Evolutionary conservation across 2,329 filamentous ascomycete species (phyloP).

Genomic region (Leptodontidium sp.): DNA sequence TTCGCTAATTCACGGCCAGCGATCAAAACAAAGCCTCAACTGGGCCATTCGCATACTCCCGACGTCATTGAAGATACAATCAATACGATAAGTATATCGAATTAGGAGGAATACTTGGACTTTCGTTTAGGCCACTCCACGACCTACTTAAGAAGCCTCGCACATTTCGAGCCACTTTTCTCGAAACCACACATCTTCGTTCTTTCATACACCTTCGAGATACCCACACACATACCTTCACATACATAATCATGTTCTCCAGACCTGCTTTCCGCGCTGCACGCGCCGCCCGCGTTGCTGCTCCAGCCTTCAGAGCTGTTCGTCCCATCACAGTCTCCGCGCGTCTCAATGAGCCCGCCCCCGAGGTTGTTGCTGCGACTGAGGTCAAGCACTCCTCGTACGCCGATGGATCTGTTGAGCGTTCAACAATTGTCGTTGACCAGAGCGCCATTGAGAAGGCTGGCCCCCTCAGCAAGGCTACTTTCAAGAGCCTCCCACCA

Average conservation of each 20-base stretch:
- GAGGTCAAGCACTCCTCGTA: constrained; percentile 41
- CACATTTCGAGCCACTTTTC: constrained; percentile 7
- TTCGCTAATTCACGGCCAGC: constrained; percentile 5
- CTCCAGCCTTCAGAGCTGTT: constrained; percentile 32
- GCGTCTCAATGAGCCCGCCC: constrained; percentile 34
- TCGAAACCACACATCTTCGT: constrained; percentile 8
- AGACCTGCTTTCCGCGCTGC: constrained; percentile 35
- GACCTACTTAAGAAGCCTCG: neutral
- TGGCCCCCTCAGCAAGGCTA: constrained; percentile 59
- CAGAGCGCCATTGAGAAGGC: constrained; percentile 36
- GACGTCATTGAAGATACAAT: constrained; percentile 7
- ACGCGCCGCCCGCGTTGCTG: constrained; percentile 24
- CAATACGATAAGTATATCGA: neutral
- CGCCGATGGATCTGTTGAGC: constrained; percentile 35
- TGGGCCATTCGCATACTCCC: neutral
- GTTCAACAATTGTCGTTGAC: constrained; percentile 41
- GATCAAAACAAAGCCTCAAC: constrained; percentile 1
- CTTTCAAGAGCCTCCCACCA: constrained; percentile 64
- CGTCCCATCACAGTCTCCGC: constrained; percentile 40
- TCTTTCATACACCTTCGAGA: neutral
- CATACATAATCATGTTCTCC: constrained; percentile 37
- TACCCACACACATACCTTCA: constrained; percentile 10
- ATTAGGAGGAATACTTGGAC: constrained; percentile 12
- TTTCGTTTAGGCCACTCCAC: neutral
- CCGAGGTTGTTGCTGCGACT: constrained; percentile 43